Percentiles rank a stretch among this genome's conserved stretches.
These are phyloP conservation scores for Mycena crocata DNA, from an alignment of 768 basidiomycete genomes.

Conservation along the genomic window DNA sequence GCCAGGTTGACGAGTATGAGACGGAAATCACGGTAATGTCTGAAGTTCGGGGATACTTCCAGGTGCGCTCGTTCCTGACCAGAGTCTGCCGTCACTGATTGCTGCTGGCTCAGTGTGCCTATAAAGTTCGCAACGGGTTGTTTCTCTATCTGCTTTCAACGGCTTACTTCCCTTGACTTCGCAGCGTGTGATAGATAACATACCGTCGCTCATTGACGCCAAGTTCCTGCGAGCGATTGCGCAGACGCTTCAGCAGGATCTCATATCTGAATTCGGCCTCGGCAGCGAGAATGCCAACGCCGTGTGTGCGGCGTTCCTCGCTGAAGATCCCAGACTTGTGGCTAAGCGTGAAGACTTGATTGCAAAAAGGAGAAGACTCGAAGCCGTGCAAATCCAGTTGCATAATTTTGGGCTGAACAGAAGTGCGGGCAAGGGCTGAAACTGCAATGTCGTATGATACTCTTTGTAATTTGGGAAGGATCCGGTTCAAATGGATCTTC, in stretches of 20 bases:
- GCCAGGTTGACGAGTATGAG: slow-evolving; percentile 50
- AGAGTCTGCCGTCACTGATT: background rate
- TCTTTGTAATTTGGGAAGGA: no score
- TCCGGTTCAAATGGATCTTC: no score
- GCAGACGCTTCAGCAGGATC: slow-evolving; percentile 43
- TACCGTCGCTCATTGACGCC: slow-evolving; percentile 46
- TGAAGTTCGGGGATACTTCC: slow-evolving; percentile 58
- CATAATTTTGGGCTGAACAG: slow-evolving; percentile 36
- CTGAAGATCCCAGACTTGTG: slow-evolving; percentile 57
- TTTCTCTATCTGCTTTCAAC: background rate
- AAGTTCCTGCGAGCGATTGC: slow-evolving; percentile 48
- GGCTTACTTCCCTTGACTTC: background rate
- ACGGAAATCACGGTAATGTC: slow-evolving; percentile 56
- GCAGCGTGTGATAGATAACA: slow-evolving; percentile 58
- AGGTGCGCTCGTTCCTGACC: slow-evolving; percentile 37
- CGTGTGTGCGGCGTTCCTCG: slow-evolving; percentile 54
- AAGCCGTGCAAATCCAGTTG: slow-evolving; percentile 53
- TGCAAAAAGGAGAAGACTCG: slow-evolving; percentile 48
- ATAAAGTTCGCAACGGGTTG: slow-evolving; percentile 47
- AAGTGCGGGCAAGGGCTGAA: slow-evolving; percentile 4
- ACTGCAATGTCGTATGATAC: no score
- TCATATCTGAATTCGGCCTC: slow-evolving; percentile 50
- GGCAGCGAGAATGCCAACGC: slow-evolving; percentile 48
- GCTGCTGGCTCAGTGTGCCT: slow-evolving; percentile 38
- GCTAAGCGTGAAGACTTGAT: slow-evolving; percentile 48